Evolutionary conservation across 129 eudicot genomes (phyloP).

Genomic region (Apium graveolens): DNA sequence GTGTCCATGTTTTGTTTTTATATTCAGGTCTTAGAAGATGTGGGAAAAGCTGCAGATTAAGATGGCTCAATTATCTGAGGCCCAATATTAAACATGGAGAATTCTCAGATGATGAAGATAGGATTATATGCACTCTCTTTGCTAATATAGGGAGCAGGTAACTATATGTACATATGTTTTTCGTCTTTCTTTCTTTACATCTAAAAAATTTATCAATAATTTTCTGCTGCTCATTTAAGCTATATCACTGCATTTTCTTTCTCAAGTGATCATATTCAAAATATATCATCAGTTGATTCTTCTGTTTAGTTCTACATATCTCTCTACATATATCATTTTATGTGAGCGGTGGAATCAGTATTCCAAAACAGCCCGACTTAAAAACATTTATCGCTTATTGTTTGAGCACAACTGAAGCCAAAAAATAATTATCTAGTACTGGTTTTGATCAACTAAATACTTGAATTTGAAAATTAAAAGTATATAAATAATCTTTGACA

Average conservation of each 20-base stretch:
- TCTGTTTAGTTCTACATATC: neutral
- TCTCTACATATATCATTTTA: neutral
- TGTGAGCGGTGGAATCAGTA: too few relatives aligned
- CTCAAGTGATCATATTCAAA: too few relatives aligned
- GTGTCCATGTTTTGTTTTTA: neutral
- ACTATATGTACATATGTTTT: neutral
- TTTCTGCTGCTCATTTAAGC: too few relatives aligned
- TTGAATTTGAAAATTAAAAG: too few relatives aligned
- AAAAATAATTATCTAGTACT: too few relatives aligned
- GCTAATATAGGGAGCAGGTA: conserved; percentile 96
- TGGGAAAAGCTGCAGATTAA: conserved; percentile 71
- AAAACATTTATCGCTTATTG: too few relatives aligned
- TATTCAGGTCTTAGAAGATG: conserved; percentile 54
- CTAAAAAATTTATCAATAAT: neutral
- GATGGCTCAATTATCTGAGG: conserved; percentile 92
- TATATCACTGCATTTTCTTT: too few relatives aligned
- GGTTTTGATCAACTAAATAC: too few relatives aligned
- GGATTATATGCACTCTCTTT: conserved; percentile 71
- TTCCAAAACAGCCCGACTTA: too few relatives aligned
- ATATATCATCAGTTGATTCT: neutral
- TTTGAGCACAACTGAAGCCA: too few relatives aligned
- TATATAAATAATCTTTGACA: too few relatives aligned
- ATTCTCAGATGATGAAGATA: conserved; percentile 87
- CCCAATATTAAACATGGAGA: conserved; percentile 95
- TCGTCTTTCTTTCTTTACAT: neutral